These are phyloP conservation scores for Austroboletus niveus DNA, from an alignment of 1,284 basidiomycete species.

Conservation along the genomic window DNA sequence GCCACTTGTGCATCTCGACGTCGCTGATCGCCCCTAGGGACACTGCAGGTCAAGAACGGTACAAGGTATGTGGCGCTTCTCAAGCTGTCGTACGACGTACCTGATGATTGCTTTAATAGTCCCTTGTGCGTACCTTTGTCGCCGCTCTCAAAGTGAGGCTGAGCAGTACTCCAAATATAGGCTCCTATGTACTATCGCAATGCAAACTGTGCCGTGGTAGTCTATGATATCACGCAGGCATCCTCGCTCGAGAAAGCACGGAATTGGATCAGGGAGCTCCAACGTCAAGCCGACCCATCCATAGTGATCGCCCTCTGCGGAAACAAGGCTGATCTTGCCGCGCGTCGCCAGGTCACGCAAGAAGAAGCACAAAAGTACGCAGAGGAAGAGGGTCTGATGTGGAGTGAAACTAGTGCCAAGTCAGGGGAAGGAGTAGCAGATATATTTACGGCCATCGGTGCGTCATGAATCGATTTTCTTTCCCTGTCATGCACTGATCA, in stretches of 20 bases:
- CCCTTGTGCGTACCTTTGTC: slow-evolving; percentile 47
- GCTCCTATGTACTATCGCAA: slow-evolving; percentile 94
- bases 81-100: background rate
- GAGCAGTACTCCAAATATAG: slow-evolving; percentile 35
- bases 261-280: slow-evolving; percentile 94
- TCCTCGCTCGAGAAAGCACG: slow-evolving; percentile 93
- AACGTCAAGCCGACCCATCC: slow-evolving; percentile 95
- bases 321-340: slow-evolving; percentile 89
- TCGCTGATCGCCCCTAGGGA: slow-evolving; percentile 53
- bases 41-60: slow-evolving; percentile 91
- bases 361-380: slow-evolving; percentile 93
- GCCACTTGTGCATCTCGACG: background rate
- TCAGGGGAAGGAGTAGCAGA: slow-evolving; percentile 86
- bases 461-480: background rate
- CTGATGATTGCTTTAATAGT: slow-evolving; percentile 38
- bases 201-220: slow-evolving; percentile 84
- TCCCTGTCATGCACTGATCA: slow-evolving; percentile 7
- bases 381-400: slow-evolving; percentile 92
- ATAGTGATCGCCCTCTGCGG: slow-evolving; percentile 96
- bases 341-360: slow-evolving; percentile 76
- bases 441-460: slow-evolving; percentile 86
- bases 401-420: slow-evolving; percentile 96
- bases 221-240: slow-evolving; percentile 86
- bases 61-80: slow-evolving; percentile 59
- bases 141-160: slow-evolving; percentile 4